Evolutionary conservation across 805 yeast genomes (phyloP).

Genomic region (Pichia pseudocactophila): DNA sequence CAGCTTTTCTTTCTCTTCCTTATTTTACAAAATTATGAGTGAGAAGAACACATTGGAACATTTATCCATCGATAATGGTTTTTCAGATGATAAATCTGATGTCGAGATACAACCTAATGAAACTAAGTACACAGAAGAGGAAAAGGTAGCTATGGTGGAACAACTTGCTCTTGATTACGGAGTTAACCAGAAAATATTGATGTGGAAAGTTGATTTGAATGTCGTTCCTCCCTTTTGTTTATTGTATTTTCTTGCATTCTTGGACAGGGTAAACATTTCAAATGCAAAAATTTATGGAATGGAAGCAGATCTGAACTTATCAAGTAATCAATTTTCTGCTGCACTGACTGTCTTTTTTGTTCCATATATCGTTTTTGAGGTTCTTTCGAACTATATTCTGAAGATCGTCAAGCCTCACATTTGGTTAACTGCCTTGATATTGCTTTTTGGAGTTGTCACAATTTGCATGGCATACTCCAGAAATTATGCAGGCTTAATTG

Average conservation of each 20-base stretch:
- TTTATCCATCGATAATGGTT: not conserved
- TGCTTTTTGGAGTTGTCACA: conserved; percentile 54
- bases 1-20: too few species aligned
- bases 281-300: conserved; percentile 73
- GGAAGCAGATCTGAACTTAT: conserved; percentile 42
- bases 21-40: too few species aligned
- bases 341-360: conserved; percentile 65
- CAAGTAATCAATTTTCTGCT: conserved; percentile 51
- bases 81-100: conserved; percentile 4
- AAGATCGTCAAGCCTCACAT: conserved; percentile 53
- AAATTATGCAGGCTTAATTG: conserved; percentile 49
- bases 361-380: conserved; percentile 58
- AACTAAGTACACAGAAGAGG: conserved; percentile 13
- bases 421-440: conserved; percentile 53
- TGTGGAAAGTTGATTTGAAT: conserved; percentile 58
- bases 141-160: conserved; percentile 23
- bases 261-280: conserved; percentile 76
- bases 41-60: not conserved
- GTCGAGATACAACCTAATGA: not conserved
- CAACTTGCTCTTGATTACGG: conserved; percentile 36
- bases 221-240: conserved; percentile 72
- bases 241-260: conserved; percentile 64
- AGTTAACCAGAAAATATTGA: conserved; percentile 45
- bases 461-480: conserved; percentile 58
- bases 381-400: conserved; percentile 53